phyloP scores from a whole-genome alignment of 2,329 filamentous ascomycete species.

The Rhynchosporium graminicola region DNA sequence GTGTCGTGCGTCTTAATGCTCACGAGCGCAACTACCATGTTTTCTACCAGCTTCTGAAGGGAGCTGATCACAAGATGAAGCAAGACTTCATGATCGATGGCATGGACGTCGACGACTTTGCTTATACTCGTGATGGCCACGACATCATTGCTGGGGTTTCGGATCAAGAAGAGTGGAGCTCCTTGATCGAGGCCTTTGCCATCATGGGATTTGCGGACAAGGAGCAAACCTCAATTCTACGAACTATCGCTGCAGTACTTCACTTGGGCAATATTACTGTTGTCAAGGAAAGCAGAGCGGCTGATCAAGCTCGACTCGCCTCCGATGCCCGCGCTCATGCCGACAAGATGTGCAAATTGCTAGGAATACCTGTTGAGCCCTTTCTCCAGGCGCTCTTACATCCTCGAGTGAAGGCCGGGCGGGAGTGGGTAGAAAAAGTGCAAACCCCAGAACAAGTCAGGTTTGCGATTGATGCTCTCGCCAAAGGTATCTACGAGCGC shows the following conservation, averaged over 20 bases:
- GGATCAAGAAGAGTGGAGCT: slow-evolving; percentile 86
- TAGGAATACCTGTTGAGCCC: slow-evolving; percentile 80
- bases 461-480: slow-evolving; percentile 82
- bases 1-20: slow-evolving; percentile 83
- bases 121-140: slow-evolving; percentile 89
- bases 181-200: slow-evolving; percentile 85
- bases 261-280: slow-evolving; percentile 92
- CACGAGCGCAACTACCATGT: slow-evolving; percentile 96
- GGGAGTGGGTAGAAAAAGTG: slow-evolving; percentile 98
- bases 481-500: slow-evolving; percentile 97
- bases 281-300: slow-evolving; percentile 84
- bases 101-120: slow-evolving; percentile 80
- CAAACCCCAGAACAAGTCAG: slow-evolving; percentile 97
- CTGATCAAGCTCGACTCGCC: slow-evolving; percentile 83
- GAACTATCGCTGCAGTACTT: slow-evolving; percentile 85
- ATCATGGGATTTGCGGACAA: slow-evolving; percentile 90
- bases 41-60: slow-evolving; percentile 92
- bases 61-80: slow-evolving; percentile 73
- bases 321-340: slow-evolving; percentile 74
- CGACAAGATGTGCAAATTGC: slow-evolving; percentile 75
- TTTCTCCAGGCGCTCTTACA: slow-evolving; percentile 90
- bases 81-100: slow-evolving; percentile 75
- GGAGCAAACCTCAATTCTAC: slow-evolving; percentile 80
- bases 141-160: slow-evolving; percentile 89
- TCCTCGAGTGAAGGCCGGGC: slow-evolving; percentile 89